Percentiles rank a stretch among this genome's conserved stretches.
phyloP scores from a whole-genome alignment of 306 rosid species.

The Alnus glutinosa region DNA sequence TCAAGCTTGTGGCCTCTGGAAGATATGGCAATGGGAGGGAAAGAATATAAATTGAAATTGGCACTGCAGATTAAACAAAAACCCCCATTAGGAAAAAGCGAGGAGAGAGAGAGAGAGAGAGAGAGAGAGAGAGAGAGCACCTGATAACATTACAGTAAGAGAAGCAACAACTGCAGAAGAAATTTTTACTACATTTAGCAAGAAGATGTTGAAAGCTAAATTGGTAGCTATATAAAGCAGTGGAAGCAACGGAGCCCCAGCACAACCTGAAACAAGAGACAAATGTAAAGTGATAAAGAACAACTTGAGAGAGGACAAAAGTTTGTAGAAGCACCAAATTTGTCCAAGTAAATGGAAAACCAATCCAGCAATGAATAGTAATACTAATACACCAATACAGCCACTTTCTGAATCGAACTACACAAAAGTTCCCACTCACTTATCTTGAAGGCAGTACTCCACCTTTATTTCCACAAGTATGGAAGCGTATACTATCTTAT shows the following conservation, averaged over 20 bases:
- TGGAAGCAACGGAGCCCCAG: constrained; percentile 89
- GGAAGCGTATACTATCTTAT: background rate
- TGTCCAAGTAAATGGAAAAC: constrained; percentile 19
- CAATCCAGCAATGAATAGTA: background rate
- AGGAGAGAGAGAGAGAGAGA: background rate
- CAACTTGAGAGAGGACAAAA: background rate
- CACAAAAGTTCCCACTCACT: background rate
- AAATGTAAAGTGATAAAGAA: constrained; percentile 14
- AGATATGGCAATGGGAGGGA: constrained; percentile 88
- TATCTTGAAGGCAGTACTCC: too few species aligned
- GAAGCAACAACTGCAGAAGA: constrained; percentile 84
- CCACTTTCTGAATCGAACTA: background rate
- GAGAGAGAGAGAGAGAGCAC: constrained; percentile 39
- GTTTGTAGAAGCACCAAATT: constrained; percentile 11
- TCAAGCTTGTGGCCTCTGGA: constrained; percentile 54
- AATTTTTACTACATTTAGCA: constrained; percentile 68
- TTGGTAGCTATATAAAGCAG: constrained; percentile 67
- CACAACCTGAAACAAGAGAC: constrained; percentile 54
- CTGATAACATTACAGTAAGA: constrained; percentile 80
- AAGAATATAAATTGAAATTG: constrained; percentile 69
- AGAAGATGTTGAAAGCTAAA: constrained; percentile 74
- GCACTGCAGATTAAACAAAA: constrained; percentile 63
- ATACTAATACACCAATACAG: background rate
- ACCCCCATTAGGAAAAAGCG: constrained; percentile 19
- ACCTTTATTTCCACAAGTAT: background rate